Base-by-base conservation (phyloP, 805 yeast species). In the Saturnispora ahearnii region DNA sequence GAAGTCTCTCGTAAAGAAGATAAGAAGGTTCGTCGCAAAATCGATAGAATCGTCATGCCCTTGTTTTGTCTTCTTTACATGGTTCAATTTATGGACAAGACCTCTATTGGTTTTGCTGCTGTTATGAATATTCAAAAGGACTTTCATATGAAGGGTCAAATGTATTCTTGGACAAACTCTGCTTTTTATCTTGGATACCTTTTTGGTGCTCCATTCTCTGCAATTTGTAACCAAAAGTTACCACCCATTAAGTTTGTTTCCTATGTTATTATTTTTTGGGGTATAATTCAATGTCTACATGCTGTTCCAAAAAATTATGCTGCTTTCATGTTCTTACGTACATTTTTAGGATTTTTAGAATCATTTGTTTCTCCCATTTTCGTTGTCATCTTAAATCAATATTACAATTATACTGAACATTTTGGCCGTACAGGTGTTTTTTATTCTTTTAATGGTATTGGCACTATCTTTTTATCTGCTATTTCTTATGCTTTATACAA, bases 331-430 rank as follows among this genome's bases (percentile, higher is more conserved):
- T 65, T 61, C 5, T 56, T 69, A 18, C 55, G 73, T 37, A 64
- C 67, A 41, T 47, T 69, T 7, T 59, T 70, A 46, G 71, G 71
- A 10, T 51, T 61, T 18, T 56, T 67, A 33, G 73, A 69, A 55
- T 44, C 60, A 1, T 59, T 54, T 13, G 55, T 58, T 18, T 48
- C 59, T 5, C 62, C 62, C 9, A 49, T 52, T 26, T 41, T 46
- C 30, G 54, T 57, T 38, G 52, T 53, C 43, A 51, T 59, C 15
- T 47, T 53, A 62, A 70, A 69, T 22, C 76, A 73, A 67, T 76
- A 74, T 56, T 65, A 74, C 49, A 73, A 74, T 3, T 62, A 68
- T 11, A 62, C 66, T 42, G 79, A 57, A 73, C 75, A 45, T 56
- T 60, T 75, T 49, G 77, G 75, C 46, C 41, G 55, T 15, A 52